These are phyloP conservation scores for Verticillium nonalfalfae DNA, from an alignment of 2,329 filamentous ascomycete genomes.

Conservation along the genomic window DNA sequence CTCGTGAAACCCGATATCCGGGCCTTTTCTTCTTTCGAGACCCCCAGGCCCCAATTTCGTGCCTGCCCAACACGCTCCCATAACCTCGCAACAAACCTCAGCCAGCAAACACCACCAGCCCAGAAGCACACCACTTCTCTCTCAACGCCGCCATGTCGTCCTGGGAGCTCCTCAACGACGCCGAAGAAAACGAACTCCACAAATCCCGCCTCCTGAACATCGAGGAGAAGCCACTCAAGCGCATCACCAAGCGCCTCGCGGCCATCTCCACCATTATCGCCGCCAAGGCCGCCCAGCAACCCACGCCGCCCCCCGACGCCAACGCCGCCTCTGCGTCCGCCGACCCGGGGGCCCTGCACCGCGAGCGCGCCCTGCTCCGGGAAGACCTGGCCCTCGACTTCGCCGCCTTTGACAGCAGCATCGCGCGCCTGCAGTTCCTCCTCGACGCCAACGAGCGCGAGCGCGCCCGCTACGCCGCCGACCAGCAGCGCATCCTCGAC, in stretches of 20 bases:
- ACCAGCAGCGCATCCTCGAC: slow-evolving; percentile 71
- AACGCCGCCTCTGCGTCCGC: slow-evolving; percentile 11
- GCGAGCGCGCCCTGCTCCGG: slow-evolving; percentile 61
- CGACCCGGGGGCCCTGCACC: slow-evolving; percentile 32
- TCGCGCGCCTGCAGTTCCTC: slow-evolving; percentile 83
- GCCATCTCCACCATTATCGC: slow-evolving; percentile 47
- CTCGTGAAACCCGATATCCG: too few species aligned
- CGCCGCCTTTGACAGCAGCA: slow-evolving; percentile 77
- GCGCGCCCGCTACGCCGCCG: slow-evolving; percentile 73
- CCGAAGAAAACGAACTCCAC: slow-evolving; percentile 78
- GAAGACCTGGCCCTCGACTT: slow-evolving; percentile 87
- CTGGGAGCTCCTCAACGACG: slow-evolving; percentile 66
- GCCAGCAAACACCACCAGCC: not conserved
- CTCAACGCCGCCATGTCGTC: slow-evolving; percentile 27
- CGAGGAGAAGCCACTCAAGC: slow-evolving; percentile 88
- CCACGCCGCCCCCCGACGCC: slow-evolving; percentile 61
- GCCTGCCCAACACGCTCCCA: not conserved
- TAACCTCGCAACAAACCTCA: not conserved
- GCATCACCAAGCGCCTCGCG: slow-evolving; percentile 71
- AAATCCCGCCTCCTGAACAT: slow-evolving; percentile 81
- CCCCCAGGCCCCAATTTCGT: not conserved
- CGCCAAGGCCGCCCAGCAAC: slow-evolving; percentile 42
- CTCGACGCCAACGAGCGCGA: slow-evolving; percentile 77
- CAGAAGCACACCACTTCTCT: not conserved
- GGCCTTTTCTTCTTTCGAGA: not conserved